phyloP scores from a whole-genome alignment of 1,284 basidiomycete genomes.

The Gomphus sp. region DNA sequence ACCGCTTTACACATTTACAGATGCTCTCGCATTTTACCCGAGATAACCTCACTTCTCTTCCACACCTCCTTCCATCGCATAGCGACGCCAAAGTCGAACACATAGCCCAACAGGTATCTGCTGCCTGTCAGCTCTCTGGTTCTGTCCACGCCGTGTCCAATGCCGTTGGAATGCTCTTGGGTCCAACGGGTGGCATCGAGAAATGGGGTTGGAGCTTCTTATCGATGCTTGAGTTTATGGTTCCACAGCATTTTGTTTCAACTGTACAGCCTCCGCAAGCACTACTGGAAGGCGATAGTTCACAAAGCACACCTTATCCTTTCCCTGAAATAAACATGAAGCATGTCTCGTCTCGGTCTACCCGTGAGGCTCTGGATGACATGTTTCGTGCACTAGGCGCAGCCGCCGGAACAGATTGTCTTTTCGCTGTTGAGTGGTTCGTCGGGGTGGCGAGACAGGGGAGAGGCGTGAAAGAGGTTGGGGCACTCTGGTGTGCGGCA shows the following conservation, averaged over 20 bases:
- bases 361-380: conserved; percentile 44
- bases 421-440: conserved; percentile 81
- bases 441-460: conserved; percentile 41
- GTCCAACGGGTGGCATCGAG: conserved; percentile 71
- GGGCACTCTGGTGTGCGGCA: conserved; percentile 79
- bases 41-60: conserved; percentile 63
- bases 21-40: conserved; percentile 44
- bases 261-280: conserved; percentile 20
- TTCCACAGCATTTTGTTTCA: conserved; percentile 40
- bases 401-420: conserved; percentile 53
- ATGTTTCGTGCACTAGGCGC: conserved; percentile 70
- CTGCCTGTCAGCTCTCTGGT: conserved; percentile 48
- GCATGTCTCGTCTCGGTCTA: conserved; percentile 48
- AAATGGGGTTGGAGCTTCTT: conserved; percentile 84
- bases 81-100: conserved; percentile 67
- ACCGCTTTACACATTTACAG: conserved; percentile 39
- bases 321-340: conserved; percentile 58
- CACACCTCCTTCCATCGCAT: conserved; percentile 60
- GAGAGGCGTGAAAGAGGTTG: conserved; percentile 40
- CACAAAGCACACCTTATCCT: conserved; percentile 9
- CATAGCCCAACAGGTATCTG: conserved; percentile 54
- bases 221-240: conserved; percentile 62
- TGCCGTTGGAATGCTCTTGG: conserved; percentile 56
- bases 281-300: conserved; percentile 15
- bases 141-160: conserved; percentile 31